phyloP scores from a whole-genome alignment of 306 rosid genomes.

The Trichosanthes truncata region DNA sequence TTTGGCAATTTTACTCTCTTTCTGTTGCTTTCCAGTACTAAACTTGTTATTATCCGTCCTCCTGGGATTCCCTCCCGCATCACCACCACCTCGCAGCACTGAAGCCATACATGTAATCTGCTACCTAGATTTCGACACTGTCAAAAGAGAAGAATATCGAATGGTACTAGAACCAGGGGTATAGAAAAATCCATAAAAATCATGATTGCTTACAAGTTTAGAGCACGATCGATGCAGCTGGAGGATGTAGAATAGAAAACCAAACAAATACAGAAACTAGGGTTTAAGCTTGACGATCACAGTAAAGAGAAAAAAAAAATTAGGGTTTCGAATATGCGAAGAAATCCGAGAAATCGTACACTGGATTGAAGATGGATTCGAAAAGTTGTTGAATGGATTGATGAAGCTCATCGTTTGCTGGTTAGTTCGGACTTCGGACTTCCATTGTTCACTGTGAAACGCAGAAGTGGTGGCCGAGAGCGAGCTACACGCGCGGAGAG shows the following conservation, averaged over 20 bases:
- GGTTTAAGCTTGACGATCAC: slow-evolving; percentile 6
- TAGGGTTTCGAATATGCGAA: not conserved
- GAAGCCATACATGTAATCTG: slow-evolving; percentile 27
- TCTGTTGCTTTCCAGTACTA: slow-evolving; percentile 14
- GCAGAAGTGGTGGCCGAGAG: slow-evolving; percentile 8
- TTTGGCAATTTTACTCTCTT: slow-evolving; percentile 14
- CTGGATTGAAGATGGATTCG: not conserved
- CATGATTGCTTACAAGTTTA: not conserved
- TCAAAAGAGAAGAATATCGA: not conserved
- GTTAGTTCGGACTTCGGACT: not conserved
- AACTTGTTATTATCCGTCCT: slow-evolving; percentile 10
- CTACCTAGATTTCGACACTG: not conserved
- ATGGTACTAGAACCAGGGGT: not conserved
- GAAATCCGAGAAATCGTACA: not conserved
- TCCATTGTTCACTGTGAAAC: slow-evolving; percentile 13
- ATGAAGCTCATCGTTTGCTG: not conserved
- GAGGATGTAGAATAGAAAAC: not conserved
- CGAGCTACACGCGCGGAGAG: not conserved
- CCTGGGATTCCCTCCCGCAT: slow-evolving; percentile 13
- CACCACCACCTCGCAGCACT: slow-evolving; percentile 23
- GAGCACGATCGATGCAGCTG: not conserved
- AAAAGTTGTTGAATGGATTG: not conserved
- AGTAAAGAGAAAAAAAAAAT: not conserved
- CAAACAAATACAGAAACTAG: not conserved
- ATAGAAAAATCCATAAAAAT: not conserved